phyloP scores from a whole-genome alignment of 2,329 filamentous ascomycete genomes.

The Aspergillus sp. region DNA sequence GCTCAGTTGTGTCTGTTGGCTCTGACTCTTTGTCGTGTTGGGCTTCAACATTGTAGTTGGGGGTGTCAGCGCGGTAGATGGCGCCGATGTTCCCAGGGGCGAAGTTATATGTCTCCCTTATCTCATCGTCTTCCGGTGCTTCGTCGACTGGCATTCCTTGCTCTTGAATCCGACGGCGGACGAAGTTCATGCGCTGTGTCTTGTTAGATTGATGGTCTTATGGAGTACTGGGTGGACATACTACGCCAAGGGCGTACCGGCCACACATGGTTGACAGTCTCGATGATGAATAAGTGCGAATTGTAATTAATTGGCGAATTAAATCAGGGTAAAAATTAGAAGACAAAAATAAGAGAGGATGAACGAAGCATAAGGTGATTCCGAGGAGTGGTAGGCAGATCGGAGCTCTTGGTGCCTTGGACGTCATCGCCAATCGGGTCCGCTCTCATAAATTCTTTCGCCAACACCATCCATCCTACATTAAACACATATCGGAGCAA shows the following conservation, averaged over 20 bases:
- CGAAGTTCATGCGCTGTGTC: slow-evolving; percentile 72
- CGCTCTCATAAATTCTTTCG: slow-evolving; percentile 5
- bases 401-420: neutral
- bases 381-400: neutral
- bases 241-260: slow-evolving; percentile 63
- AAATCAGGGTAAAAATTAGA: neutral
- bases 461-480: neutral
- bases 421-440: slow-evolving; percentile 11
- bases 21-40: slow-evolving; percentile 3
- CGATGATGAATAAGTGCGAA: neutral
- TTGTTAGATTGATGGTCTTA: neutral
- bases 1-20: neutral
- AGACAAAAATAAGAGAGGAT: neutral
- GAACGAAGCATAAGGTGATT: neutral
- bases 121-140: slow-evolving; percentile 67
- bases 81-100: slow-evolving; percentile 82
- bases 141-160: slow-evolving; percentile 72
- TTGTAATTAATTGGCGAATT: neutral
- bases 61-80: slow-evolving; percentile 76
- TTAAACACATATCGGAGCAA: neutral
- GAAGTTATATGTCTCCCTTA: slow-evolving; percentile 85
- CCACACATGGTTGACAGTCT: slow-evolving; percentile 59
- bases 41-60: slow-evolving; percentile 42
- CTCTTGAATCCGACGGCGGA: slow-evolving; percentile 71
- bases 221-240: slow-evolving; percentile 35